Base-by-base conservation (phyloP, 1,284 basidiomycete genomes). In the Trametes polyzona region DNA sequence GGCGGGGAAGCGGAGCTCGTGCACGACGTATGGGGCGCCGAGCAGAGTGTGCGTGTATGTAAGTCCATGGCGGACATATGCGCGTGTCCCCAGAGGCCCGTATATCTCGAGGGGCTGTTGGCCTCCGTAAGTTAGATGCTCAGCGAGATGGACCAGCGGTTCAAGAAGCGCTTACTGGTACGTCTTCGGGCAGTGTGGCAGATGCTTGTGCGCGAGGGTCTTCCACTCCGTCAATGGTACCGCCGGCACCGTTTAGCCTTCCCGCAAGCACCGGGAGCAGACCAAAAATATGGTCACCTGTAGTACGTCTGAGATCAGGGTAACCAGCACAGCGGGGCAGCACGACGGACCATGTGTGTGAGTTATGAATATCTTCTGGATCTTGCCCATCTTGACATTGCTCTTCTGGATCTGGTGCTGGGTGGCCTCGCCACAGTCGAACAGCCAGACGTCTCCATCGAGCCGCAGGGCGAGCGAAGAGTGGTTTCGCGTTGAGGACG, bases 361-460 rank as follows among this genome's bases (percentile, higher is more conserved):
- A 0, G 95, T 96, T 59, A 97, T 86, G 72, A 96, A 96, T 30
- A 97, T 86, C 69, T 94, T 93, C 57, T 85, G 81, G 49, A 96
- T 90, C 69, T 78, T 89, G 21, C 88, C 87, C 80, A 90, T 88
- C 67, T 90, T 88, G n/a, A 90, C 78, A 1, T 62, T 57, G 69
- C 85, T 83, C 76, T 84, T 81, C 76, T 91, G 83, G 62, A 97
- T 69, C 62, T 90, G 90, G 67, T 88, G 83, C 65, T 95, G 92
- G 1, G 94, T 96, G 4, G 88, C 93, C 71, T 96, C 94, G 17
- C 94, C 95, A 63, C 93, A 94, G 70, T 97, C 95, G 66, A 96
- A 93, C 10, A 97, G 70, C 90, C 90, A 91, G 48, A 88, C 83
- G 74, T 88, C 83, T 23, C 82, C 77, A 23, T 79, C 79, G 4